Percentiles rank a stretch among this genome's conserved stretches.
phyloP scores from a whole-genome alignment of 805 yeast genomes.

The Yarrowia sp. region DNA sequence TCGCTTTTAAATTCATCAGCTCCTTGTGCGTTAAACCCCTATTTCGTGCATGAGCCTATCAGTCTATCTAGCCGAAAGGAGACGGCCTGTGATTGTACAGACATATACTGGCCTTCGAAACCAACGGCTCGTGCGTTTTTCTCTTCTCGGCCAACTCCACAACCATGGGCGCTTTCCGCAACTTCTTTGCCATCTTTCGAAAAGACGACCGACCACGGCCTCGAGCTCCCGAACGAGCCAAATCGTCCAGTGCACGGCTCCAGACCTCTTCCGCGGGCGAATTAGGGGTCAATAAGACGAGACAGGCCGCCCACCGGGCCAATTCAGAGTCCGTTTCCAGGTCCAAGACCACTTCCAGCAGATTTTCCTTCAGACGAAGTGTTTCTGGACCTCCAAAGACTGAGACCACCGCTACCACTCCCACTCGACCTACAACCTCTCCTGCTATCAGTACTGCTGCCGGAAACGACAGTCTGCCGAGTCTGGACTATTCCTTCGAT shows the following conservation, averaged over 20 bases:
- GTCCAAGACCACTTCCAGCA: not conserved
- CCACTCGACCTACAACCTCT: constrained; percentile 1
- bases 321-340: not conserved
- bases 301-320: not conserved
- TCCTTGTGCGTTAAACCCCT: constrained; percentile 30
- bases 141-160: not conserved
- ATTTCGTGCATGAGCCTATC: constrained; percentile 24
- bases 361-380: constrained; percentile 18
- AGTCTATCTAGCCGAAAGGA: constrained; percentile 24
- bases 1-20: too few species aligned
- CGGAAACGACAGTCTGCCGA: constrained; percentile 14
- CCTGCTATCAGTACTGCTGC: not conserved
- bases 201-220: constrained; percentile 30
- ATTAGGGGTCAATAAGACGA: constrained; percentile 5
- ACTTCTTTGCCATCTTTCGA: constrained; percentile 21
- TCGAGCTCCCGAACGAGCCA: constrained; percentile 26
- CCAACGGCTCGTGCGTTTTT: too few species aligned
- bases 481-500: constrained; percentile 24
- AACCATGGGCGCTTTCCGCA: constrained; percentile 19
- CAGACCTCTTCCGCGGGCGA: constrained; percentile 5
- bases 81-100: not conserved
- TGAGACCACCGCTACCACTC: not conserved
- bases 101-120: too few species aligned
- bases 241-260: constrained; percentile 22
- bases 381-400: not conserved